Base-by-base conservation (phyloP, 495 filamentous ascomycete genomes). In the Trichoderma virens region DNA sequence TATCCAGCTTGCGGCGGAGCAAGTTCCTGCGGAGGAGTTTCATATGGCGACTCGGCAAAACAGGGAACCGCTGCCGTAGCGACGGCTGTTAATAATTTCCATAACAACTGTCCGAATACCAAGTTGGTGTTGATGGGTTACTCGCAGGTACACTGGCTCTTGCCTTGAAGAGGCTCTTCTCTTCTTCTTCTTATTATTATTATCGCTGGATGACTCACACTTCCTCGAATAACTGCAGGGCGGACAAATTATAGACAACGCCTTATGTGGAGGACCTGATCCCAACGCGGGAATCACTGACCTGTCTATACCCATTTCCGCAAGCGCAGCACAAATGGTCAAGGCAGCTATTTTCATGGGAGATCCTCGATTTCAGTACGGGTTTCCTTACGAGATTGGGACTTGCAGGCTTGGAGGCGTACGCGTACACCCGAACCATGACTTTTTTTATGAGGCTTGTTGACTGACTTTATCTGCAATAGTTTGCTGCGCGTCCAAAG, bases 311-410 rank as follows among this genome's bases (percentile, higher is more conserved):
- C 76, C 80, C 1, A 74, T 83, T 31, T 74, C 66, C 23, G 70
- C 82, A 39, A 71, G 72, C 5, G 70, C 75, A 0, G 66, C 78
- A 9, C 73, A 70, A 41, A 76, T 74, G 70, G 76, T 84, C 65
- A 87, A 85, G 70, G 86, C 80, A 5, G 83, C 78, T 38, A 88
- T 88, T 68, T 82, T 85, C 69, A 83, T 86, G 83, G 85, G 85
- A 35, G 82, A 85, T 64, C 85, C 86, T 5, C 78, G 81, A 43
- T 80, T 82, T 72, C 71, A 73, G 6, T 69, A 64, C 3, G 85
- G 84, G 3, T 70, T 83, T 31, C 69, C 85, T 0, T 88, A 88
- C 71, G 79, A 86, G 64, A 84, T 87, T 64, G 85, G 86, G 13
- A 85, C 82, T n/a, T 86, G 83, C 69, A 69, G 65, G 39, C 78